Conservation (phyloP, 2,329 filamentous ascomycete species). For the Bisporella sp. region DNA sequence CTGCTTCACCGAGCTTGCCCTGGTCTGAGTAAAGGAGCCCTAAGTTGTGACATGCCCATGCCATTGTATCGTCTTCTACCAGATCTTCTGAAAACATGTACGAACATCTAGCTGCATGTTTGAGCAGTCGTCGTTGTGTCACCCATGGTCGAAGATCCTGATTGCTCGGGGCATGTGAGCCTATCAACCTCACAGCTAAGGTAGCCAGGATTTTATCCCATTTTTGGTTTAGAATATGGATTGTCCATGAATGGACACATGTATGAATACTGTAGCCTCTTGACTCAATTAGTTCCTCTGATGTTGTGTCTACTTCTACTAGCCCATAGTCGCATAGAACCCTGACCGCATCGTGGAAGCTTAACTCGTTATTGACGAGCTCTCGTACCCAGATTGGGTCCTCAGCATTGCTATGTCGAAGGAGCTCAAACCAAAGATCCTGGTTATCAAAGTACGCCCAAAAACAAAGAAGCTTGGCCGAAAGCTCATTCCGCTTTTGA, state of each 20-base stretch:
- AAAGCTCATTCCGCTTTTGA: slow-evolving; percentile 17
- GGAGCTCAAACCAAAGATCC: slow-evolving; percentile 38
- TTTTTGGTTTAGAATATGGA: slow-evolving; percentile 8
- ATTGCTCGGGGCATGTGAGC: slow-evolving; percentile 5
- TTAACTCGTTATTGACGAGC: slow-evolving; percentile 8
- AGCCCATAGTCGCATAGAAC: slow-evolving; percentile 9
- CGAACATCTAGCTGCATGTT: too few relatives aligned
- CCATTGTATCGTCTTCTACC: too few relatives aligned
- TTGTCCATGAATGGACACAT: slow-evolving; percentile 9
- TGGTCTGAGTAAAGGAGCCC: too few relatives aligned
- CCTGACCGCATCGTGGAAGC: slow-evolving; percentile 7
- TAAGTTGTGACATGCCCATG: too few relatives aligned
- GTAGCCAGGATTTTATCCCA: slow-evolving; percentile 6
- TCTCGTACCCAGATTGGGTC: slow-evolving; percentile 7
- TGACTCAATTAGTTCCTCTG: slow-evolving; percentile 1
- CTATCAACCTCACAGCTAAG: slow-evolving; percentile 4
- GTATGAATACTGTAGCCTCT: slow-evolving; percentile 11
- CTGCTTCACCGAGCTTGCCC: too few relatives aligned
- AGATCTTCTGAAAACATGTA: too few relatives aligned
- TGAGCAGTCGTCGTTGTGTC: too few relatives aligned
- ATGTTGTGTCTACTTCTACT: slow-evolving; percentile 3
- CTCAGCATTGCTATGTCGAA: slow-evolving; percentile 18
- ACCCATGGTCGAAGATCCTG: too few relatives aligned
- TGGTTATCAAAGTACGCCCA: slow-evolving; percentile 16
- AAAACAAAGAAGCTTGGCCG: slow-evolving; percentile 13